These are phyloP conservation scores for Bruguiera hainesii DNA, from an alignment of 441 rosid genomes.

Conservation along the genomic window DNA sequence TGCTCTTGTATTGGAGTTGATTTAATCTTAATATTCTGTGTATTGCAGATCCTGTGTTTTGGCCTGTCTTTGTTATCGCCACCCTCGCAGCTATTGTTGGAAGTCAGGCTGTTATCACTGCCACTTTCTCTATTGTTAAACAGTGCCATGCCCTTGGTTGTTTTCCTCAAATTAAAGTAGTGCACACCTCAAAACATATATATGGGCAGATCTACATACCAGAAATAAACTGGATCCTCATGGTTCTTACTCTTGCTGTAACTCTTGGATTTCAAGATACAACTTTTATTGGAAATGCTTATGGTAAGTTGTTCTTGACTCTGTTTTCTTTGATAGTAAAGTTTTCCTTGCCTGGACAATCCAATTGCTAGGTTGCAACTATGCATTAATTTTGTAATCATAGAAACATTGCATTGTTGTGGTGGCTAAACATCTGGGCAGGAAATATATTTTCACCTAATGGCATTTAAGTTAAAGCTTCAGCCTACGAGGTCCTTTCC, in stretches of 20 bases:
- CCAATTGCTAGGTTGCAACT: background rate
- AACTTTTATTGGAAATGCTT: slow-evolving; percentile 82
- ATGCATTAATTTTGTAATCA: background rate
- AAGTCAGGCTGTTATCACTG: slow-evolving; percentile 83
- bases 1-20: slow-evolving; percentile 18
- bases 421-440: no score
- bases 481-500: background rate
- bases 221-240: slow-evolving; percentile 93
- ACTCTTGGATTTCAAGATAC: slow-evolving; percentile 74
- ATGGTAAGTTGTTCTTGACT: slow-evolving; percentile 44
- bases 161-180: slow-evolving; percentile 91
- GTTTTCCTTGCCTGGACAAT: background rate
- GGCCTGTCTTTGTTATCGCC: slow-evolving; percentile 90
- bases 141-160: slow-evolving; percentile 95
- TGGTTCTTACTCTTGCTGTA: slow-evolving; percentile 80
- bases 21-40: slow-evolving; percentile 8
- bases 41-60: slow-evolving; percentile 60
- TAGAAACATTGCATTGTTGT: background rate
- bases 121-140: slow-evolving; percentile 83
- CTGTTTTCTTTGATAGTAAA: background rate
- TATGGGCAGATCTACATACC: slow-evolving; percentile 95
- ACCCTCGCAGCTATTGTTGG: slow-evolving; percentile 85
- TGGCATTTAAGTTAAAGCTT: background rate
- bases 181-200: slow-evolving; percentile 74
- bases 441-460: no score